These are phyloP conservation scores for Davidsoniella neocaledoniae DNA, from an alignment of 2,329 filamentous ascomycete species.

Conservation along the genomic window DNA sequence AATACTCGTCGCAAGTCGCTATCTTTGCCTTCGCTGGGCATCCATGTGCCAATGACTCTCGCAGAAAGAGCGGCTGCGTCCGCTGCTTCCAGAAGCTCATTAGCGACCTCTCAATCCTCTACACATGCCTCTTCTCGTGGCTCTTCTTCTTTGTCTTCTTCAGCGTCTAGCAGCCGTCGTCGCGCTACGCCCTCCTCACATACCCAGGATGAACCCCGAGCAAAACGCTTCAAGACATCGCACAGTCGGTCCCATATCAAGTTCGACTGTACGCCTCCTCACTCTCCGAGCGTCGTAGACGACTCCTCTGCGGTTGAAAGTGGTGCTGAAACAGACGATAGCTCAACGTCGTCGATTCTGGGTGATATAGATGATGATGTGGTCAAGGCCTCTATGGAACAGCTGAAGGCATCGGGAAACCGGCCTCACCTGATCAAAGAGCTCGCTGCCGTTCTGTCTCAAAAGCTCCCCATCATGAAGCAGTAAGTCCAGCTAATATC, in stretches of 20 bases:
- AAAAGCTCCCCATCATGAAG: slow-evolving; percentile 66
- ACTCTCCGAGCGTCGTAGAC: slow-evolving; percentile 26
- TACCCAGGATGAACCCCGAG: slow-evolving; percentile 24
- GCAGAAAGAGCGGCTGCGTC: slow-evolving; percentile 39
- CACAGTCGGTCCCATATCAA: slow-evolving; percentile 19
- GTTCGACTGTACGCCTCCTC: slow-evolving; percentile 53
- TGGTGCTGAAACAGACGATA: slow-evolving; percentile 89
- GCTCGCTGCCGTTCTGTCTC: slow-evolving; percentile 62
- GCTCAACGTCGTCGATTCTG: slow-evolving; percentile 52
- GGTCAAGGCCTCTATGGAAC: slow-evolving; percentile 74
- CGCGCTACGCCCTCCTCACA: slow-evolving; percentile 7
- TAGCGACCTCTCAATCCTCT: neutral
- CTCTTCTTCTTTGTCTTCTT: slow-evolving; percentile 18
- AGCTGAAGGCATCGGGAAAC: slow-evolving; percentile 79
- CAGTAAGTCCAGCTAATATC: slow-evolving; percentile 56
- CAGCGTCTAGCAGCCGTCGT: slow-evolving; percentile 18
- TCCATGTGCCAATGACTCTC: slow-evolving; percentile 59
- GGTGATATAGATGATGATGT: slow-evolving; percentile 88
- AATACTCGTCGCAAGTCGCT: slow-evolving; percentile 94
- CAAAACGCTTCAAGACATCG: slow-evolving; percentile 44
- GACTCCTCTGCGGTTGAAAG: slow-evolving; percentile 45
- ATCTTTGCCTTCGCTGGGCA: slow-evolving; percentile 81
- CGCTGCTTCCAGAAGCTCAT: slow-evolving; percentile 20
- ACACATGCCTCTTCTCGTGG: neutral
- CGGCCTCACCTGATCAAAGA: slow-evolving; percentile 90